phyloP scores from a whole-genome alignment of 441 rosid genomes.

The Euphorbia schlechtendalii region DNA sequence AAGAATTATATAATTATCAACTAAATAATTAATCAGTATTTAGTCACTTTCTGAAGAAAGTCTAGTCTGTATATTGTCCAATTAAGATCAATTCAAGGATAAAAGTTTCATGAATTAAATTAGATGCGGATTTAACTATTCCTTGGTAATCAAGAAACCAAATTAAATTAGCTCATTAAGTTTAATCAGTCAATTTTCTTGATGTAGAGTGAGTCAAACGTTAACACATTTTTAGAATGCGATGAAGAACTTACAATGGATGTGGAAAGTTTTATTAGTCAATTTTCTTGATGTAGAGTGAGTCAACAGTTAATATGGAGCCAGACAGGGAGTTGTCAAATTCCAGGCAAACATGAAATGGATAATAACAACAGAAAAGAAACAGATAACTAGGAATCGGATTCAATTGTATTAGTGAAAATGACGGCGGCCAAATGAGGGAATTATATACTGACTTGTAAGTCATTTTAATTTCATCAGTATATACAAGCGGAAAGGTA shows the following conservation, averaged over 20 bases:
- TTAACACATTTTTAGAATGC: background rate
- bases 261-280: too few relatives aligned
- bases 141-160: background rate
- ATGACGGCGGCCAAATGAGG: background rate
- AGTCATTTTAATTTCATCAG: too few relatives aligned
- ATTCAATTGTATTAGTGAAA: background rate
- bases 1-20: too few relatives aligned
- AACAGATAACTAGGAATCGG: too few relatives aligned
- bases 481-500: too few relatives aligned
- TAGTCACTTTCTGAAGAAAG: too few relatives aligned
- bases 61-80: too few relatives aligned
- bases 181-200: background rate
- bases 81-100: background rate
- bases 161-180: background rate
- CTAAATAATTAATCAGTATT: too few relatives aligned
- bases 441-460: too few relatives aligned
- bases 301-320: too few relatives aligned
- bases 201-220: slow-evolving; percentile 6
- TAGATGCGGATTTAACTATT: background rate
- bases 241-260: too few relatives aligned
- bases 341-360: background rate
- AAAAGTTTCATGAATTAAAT: background rate
- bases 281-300: too few relatives aligned
- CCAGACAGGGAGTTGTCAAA: background rate
- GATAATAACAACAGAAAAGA: background rate